Evolutionary conservation across 306 rosid genomes (phyloP).

Genomic region (Gillenia trifoliata): DNA sequence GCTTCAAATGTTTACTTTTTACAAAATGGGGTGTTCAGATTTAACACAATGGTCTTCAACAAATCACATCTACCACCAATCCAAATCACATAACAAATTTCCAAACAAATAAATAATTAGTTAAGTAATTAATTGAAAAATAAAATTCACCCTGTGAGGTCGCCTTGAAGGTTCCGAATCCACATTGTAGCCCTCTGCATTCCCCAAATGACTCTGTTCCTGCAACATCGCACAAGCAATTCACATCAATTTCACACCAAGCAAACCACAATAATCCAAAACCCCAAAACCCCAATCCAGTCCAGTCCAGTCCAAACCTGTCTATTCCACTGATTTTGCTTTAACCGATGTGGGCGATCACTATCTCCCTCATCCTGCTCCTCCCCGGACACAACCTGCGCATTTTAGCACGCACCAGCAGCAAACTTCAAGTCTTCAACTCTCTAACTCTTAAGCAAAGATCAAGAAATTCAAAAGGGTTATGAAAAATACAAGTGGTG

Average conservation of each 20-base stretch:
- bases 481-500: not conserved
- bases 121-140: too few relatives aligned
- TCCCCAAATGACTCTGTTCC: slow-evolving; percentile 33
- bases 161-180: slow-evolving; percentile 42
- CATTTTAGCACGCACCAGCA: not conserved
- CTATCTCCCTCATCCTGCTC: slow-evolving; percentile 39
- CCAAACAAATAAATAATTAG: not conserved
- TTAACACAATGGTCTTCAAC: not conserved
- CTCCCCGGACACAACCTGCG: slow-evolving; percentile 68
- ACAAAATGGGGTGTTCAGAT: not conserved
- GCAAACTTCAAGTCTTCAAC: not conserved
- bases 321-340: slow-evolving; percentile 23
- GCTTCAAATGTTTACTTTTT: not conserved
- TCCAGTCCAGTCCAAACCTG: slow-evolving; percentile 23
- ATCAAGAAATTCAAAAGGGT: not conserved
- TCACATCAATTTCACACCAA: not conserved
- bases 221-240: slow-evolving; percentile 21
- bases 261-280: not conserved
- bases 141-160: slow-evolving; percentile 38
- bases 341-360: slow-evolving; percentile 29
- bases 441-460: not conserved
- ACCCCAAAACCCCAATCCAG: not conserved
- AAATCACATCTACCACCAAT: not conserved
- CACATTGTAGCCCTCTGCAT: slow-evolving; percentile 30
- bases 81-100: not conserved